Evolutionary conservation across 2,329 filamentous ascomycete species (phyloP).

Genomic region (Didymella segeticola): DNA sequence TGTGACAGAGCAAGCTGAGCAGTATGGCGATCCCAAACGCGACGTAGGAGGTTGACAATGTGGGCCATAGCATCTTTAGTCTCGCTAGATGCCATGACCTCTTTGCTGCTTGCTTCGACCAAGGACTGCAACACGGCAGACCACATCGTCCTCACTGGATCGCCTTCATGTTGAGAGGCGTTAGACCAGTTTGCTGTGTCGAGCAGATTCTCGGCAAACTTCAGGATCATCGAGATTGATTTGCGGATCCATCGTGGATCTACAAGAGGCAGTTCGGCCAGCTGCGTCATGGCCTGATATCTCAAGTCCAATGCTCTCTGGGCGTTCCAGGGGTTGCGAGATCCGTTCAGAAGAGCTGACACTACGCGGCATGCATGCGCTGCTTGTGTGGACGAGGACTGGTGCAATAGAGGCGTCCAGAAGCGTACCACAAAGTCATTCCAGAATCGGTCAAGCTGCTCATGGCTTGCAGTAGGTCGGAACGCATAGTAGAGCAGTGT

Average conservation of each 20-base stretch:
- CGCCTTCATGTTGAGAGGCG: slow-evolving; percentile 44
- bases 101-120: slow-evolving; percentile 75
- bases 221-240: slow-evolving; percentile 71
- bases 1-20: slow-evolving; percentile 41
- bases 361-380: slow-evolving; percentile 66
- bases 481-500: slow-evolving; percentile 59
- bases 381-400: slow-evolving; percentile 30
- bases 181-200: slow-evolving; percentile 56
- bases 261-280: slow-evolving; percentile 81
- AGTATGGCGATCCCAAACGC: slow-evolving; percentile 69
- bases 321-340: slow-evolving; percentile 72
- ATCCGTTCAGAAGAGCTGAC: slow-evolving; percentile 70
- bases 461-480: slow-evolving; percentile 69
- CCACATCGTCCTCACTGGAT: slow-evolving; percentile 67
- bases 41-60: slow-evolving; percentile 72
- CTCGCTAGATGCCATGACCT: slow-evolving; percentile 87
- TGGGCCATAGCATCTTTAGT: slow-evolving; percentile 79
- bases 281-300: slow-evolving; percentile 51
- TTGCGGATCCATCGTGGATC: slow-evolving; percentile 88
- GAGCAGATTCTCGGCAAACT: slow-evolving; percentile 62
- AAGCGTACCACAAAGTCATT: slow-evolving; percentile 73
- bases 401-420: slow-evolving; percentile 52
- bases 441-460: slow-evolving; percentile 81
- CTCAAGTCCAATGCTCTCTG: slow-evolving; percentile 70
- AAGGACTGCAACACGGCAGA: slow-evolving; percentile 67